phyloP scores from a whole-genome alignment of 202 grass and related monocot species.

The Eragrostis tef region DNA sequence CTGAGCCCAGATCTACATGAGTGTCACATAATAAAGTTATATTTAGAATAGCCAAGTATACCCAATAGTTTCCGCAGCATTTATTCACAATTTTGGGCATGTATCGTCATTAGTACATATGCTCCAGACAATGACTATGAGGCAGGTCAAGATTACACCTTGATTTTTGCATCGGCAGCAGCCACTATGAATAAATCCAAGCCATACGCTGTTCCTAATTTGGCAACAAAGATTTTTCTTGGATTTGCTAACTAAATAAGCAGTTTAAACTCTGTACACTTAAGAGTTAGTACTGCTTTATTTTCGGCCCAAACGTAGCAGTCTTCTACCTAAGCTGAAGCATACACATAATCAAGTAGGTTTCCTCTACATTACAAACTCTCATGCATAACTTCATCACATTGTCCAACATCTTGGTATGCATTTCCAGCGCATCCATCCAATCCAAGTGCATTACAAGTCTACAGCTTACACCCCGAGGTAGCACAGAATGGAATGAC shows the following conservation, averaged over 20 bases:
- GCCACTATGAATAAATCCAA: not conserved
- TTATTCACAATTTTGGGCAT: constrained; percentile 5
- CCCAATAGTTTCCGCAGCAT: not conserved
- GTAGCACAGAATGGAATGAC: constrained; percentile 2
- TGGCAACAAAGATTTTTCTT: not conserved
- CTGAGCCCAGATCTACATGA: too few relatives aligned
- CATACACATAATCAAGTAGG: not conserved
- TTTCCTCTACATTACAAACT: not conserved
- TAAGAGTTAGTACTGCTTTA: not conserved
- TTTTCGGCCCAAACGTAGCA: not conserved
- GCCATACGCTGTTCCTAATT: not conserved
- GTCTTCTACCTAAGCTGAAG: constrained; percentile 3
- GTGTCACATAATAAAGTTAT: too few relatives aligned
- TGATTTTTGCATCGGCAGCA: not conserved
- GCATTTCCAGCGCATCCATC: not conserved
- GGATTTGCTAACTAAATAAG: not conserved
- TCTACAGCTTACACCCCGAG: not conserved
- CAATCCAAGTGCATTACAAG: not conserved
- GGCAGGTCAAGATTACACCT: not conserved
- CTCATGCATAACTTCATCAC: not conserved
- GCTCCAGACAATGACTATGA: not conserved
- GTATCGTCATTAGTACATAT: not conserved
- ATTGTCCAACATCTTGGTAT: not conserved
- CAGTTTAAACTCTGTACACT: not conserved
- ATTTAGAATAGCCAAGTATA: not conserved